phyloP scores from a whole-genome alignment of 2,329 filamentous ascomycete species.

The Monilinia aucupariae region DNA sequence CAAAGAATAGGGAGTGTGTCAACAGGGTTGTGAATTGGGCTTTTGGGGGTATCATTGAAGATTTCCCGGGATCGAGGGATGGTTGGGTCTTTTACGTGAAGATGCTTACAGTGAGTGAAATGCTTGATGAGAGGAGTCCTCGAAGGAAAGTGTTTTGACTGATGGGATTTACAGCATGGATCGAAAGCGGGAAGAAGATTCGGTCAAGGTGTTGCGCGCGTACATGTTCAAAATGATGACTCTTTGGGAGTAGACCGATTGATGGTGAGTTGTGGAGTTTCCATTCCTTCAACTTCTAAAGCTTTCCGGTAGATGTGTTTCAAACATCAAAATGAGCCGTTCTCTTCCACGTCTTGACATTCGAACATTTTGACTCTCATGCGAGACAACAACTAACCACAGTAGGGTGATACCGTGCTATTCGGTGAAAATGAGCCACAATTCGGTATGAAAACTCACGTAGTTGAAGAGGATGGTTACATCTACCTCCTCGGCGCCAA shows the following conservation, averaged over 20 bases:
- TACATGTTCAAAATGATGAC: slow-evolving; percentile 1
- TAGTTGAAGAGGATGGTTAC: background rate
- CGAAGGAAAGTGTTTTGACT: background rate
- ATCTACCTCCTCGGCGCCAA: slow-evolving; percentile 8
- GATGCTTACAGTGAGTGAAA: background rate
- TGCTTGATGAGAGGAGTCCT: background rate
- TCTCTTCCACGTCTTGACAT: background rate
- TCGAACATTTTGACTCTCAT: background rate
- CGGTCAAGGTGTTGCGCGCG: slow-evolving; percentile 1
- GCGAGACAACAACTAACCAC: background rate
- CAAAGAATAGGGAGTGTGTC: background rate
- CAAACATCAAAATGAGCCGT: background rate
- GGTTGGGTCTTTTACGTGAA: slow-evolving; percentile 3
- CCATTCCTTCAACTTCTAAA: no score
- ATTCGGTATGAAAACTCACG: slow-evolving; percentile 1
- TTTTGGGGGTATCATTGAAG: slow-evolving; percentile 2
- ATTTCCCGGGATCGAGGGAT: background rate
- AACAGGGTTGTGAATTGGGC: slow-evolving; percentile 7
- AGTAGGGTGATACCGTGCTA: background rate
- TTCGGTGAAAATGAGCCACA: slow-evolving; percentile 6
- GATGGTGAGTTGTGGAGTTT: background rate
- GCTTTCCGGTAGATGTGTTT: background rate
- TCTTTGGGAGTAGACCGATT: slow-evolving; percentile 3
- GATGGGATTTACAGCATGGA: background rate
- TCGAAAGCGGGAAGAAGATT: slow-evolving; percentile 2